Evolutionary conservation across 2,329 filamentous ascomycete genomes (phyloP), one percentile per base, ranked within the genome.

Genomic region (Dendrostoma leiphaemia): DNA sequence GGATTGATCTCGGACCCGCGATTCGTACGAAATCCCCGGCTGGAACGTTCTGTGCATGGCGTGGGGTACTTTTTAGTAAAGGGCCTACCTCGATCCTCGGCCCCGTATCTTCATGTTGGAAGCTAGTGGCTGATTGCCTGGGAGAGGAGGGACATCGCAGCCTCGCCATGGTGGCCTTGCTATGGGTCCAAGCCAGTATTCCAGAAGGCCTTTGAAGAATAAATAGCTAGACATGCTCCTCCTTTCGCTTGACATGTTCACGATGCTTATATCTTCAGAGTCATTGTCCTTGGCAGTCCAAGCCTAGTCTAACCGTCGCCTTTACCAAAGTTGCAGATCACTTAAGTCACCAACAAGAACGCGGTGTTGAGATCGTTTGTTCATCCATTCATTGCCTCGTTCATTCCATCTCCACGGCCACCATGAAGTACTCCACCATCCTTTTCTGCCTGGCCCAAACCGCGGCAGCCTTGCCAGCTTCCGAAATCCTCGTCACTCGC

Each of bases 391-490:
- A 40, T 4, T 12, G 12, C 38, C 10, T 41, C 15, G 3, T 9
- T 43, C 7, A 9, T 23, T 10, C 5, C 13, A 4, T 10, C 9
- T 28, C 15, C n/a, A 3, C 21, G 21, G 26, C 21, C 32, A 51
- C 5, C 1, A 55, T 55, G 53, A 55, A 51, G 53, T 35, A 43
- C 48, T 21, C 13, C 28, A 29, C n/a, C 26, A 12, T 34, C 10
- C 34, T 55, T 21, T 23, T 43, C 5, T 23, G 26, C n/a, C 41
- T 51, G n/a, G 34, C 41, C 48, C 41, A 51, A 13, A 45, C 32
- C 23, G 34, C 41, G 10, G 7, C 23, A 23, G 23, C 23, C 41
- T 35, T 17, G 6, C 15, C 45, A 5, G 24, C 23, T 28, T 15
- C 26, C 31, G 9, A 40, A 17, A 2, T 19, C 47, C 49, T 37